phyloP scores from a whole-genome alignment of 768 basidiomycete species.

The Mrakia frigida region DNA sequence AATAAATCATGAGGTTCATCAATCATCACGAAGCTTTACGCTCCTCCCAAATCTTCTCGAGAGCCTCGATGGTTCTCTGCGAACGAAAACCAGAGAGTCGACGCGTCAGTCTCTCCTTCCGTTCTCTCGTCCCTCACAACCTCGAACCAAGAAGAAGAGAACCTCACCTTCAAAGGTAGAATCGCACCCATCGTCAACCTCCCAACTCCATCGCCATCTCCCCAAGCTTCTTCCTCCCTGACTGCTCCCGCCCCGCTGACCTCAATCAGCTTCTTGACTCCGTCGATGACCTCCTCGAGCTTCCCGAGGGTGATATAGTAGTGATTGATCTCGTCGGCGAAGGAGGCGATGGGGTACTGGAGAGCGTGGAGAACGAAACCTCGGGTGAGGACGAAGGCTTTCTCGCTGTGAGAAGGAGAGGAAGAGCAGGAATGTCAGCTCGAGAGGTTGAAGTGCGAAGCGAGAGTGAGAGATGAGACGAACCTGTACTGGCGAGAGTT shows the following conservation, averaged over 20 bases:
- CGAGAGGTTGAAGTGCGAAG: neutral
- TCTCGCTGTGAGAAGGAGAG: slow-evolving; percentile 7
- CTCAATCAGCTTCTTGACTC: slow-evolving; percentile 15
- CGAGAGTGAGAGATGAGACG: neutral
- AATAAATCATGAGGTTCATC: neutral
- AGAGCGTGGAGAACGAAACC: slow-evolving; percentile 33
- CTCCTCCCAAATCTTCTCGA: slow-evolving; percentile 22
- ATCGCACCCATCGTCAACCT: slow-evolving; percentile 25
- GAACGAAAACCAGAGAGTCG: neutral
- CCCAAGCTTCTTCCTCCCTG: slow-evolving; percentile 14
- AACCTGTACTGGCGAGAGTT: slow-evolving; percentile 25
- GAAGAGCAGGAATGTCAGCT: slow-evolving; percentile 1
- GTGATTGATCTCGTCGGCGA: slow-evolving; percentile 20
- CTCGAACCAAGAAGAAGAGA: neutral
- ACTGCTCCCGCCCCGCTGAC: neutral
- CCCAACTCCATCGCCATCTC: slow-evolving; percentile 26
- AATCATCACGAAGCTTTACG: neutral
- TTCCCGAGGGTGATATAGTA: slow-evolving; percentile 16
- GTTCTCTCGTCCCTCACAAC: neutral
- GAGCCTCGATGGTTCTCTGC: slow-evolving; percentile 21
- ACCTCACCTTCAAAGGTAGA: slow-evolving; percentile 21
- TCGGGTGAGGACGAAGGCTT: slow-evolving; percentile 30
- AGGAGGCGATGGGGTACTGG: slow-evolving; percentile 9
- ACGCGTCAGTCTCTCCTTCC: neutral
- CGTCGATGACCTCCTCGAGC: slow-evolving; percentile 9